Percentiles rank a stretch among this genome's conserved stretches.
Evolutionary conservation across 495 filamentous ascomycete genomes (phyloP).

Genomic region (Neurospora sp.): DNA sequence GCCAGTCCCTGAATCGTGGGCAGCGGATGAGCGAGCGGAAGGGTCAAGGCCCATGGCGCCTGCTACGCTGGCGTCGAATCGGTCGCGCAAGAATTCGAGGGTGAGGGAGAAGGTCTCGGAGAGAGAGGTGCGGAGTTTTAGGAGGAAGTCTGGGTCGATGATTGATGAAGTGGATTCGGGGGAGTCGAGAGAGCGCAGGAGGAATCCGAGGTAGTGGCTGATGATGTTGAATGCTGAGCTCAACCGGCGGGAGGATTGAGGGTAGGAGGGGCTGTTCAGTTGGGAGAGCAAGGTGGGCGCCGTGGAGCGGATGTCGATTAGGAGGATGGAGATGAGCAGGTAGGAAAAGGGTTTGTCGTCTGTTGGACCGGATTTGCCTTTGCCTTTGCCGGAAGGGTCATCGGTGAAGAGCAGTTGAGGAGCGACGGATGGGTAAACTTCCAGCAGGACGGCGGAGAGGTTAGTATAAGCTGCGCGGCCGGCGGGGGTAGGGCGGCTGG

Average conservation of each 20-base stretch:
- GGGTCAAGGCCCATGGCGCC: constrained; percentile 45
- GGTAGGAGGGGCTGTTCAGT: constrained; percentile 41
- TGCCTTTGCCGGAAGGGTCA: neutral
- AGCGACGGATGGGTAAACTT: constrained; percentile 34
- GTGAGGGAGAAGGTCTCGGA: constrained; percentile 47
- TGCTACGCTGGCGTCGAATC: constrained; percentile 49
- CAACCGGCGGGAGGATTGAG: constrained; percentile 37
- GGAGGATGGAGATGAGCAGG: constrained; percentile 47
- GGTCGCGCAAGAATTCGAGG: constrained; percentile 54
- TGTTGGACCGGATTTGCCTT: constrained; percentile 1
- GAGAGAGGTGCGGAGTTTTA: constrained; percentile 48
- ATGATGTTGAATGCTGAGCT: constrained; percentile 48
- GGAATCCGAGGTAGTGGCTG: constrained; percentile 47
- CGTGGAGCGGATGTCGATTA: constrained; percentile 52
- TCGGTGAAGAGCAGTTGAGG: constrained; percentile 38
- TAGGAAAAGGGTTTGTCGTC: constrained; percentile 45
- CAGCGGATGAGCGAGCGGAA: constrained; percentile 25
- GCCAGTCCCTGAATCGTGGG: constrained; percentile 16
- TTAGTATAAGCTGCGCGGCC: constrained; percentile 41
- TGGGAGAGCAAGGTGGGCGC: constrained; percentile 48
- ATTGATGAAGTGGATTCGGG: neutral
- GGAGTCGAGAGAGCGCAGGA: constrained; percentile 40
- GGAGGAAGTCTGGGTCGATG: constrained; percentile 43
- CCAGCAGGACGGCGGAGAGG: constrained; percentile 41
- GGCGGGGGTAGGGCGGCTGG: constrained; percentile 34